Evolutionary conservation across 345 rosid genomes (phyloP), one percentile per base, ranked within the genome.

Genomic region (Turritis glabra): DNA sequence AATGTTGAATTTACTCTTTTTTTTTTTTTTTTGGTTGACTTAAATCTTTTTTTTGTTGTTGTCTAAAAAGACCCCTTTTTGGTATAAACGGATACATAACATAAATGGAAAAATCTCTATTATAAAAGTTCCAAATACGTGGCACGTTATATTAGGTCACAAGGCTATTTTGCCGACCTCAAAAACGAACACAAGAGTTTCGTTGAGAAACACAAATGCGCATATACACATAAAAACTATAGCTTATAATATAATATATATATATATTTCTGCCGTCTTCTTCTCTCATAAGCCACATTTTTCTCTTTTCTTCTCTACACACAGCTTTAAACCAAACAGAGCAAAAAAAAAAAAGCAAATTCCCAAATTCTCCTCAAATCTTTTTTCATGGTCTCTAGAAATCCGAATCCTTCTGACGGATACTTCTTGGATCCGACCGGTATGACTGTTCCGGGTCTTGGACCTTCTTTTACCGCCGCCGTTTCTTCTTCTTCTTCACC

Each of bases 401-500:
- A 78, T 80, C 89, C 86, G 79, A 89, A 82, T 77, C 85, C 88
- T 66, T 53, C 81, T 0, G 87, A 85, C 33, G 89, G 87, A 26
- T 86, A 85, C 80, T 83, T 70, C 81, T 63, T 88, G 88, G 92
- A 88, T 77, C 92, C 90, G 55, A 82, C 75, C 59, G 85, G 80
- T 74, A 89, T 90, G 90, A 86, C 90, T 30, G 75, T 86, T 52
- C 86, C 90, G 11, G 84, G 89, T 10, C 71, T 87, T 27, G 86
- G 81, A 27, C 52, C 52, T 17, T 80, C 94, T 12, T 86, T 89
- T 77, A 38, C 81, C 26, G 48, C 79, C 58, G 64, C 78, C 3
- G 60, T 60, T 10, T 69, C 80, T 38, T 55, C 81, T 41, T 55
- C 81, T 13, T 43, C 51, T 32, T 64, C 82, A 1, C 55, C 80